Evolutionary conservation across 2,329 filamentous ascomycete species (phyloP).

Genomic region (Aspergillus pseudotamarii): DNA sequence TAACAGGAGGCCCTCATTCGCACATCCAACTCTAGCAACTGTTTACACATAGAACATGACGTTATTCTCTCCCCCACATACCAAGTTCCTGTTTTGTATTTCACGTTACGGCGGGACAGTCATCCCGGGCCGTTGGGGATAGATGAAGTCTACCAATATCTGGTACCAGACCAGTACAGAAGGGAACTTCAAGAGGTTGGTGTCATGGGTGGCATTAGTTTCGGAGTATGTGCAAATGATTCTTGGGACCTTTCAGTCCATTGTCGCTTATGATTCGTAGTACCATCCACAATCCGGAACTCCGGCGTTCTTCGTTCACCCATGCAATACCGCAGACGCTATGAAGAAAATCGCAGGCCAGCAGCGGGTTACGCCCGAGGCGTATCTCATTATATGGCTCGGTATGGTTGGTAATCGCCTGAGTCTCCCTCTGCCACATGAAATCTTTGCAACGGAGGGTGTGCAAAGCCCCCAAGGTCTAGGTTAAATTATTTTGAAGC

Average conservation of each 20-base stretch:
- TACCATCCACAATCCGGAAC: conserved; percentile 80
- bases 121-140: conserved; percentile 61
- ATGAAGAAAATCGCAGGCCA: conserved; percentile 64
- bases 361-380: conserved; percentile 48
- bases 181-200: conserved; percentile 62
- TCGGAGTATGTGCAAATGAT: conserved; percentile 64
- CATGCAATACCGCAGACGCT: conserved; percentile 82
- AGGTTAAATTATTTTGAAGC: conserved; percentile 18
- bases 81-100: conserved; percentile 74
- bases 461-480: conserved; percentile 23
- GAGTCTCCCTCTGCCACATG: conserved; percentile 74
- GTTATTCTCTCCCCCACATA: conserved; percentile 76
- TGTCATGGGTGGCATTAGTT: conserved; percentile 72
- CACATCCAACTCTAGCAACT: conserved; percentile 30
- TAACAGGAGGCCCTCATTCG: conserved; percentile 47
- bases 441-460: conserved; percentile 51
- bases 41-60: conserved; percentile 67
- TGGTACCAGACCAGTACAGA: conserved; percentile 70
- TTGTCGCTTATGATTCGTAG: conserved; percentile 53
- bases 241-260: conserved; percentile 26
- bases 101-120: conserved; percentile 64
- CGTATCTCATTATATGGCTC: conserved; percentile 86
- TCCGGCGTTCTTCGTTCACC: conserved; percentile 88
- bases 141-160: conserved; percentile 69
- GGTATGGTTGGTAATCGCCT: conserved; percentile 82